Evolutionary conservation across 176 grass and related monocot genomes (phyloP), one percentile per base, ranked within the genome.

Genomic region (Olyra latifolia): DNA sequence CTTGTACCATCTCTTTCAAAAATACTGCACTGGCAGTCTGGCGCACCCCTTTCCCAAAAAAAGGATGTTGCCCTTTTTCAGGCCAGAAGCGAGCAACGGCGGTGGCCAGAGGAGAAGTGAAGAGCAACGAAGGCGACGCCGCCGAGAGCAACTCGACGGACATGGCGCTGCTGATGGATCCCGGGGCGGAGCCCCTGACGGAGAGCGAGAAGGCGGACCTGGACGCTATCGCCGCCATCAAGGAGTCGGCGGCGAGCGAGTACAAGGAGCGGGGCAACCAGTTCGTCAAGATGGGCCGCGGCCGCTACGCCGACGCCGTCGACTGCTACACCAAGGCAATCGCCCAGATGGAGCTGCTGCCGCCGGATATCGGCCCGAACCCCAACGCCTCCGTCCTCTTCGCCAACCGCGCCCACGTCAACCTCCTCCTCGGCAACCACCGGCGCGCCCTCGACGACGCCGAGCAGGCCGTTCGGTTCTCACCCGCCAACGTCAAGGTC

Each of bases 91-190:
- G 52, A 55, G 19, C 32, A 35, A 70, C 59, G 58, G 58, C 86
- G 75, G 73, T 65, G 65, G 48, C 16, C 50, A 47, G 24, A 32
- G 22, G 13, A 14, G 32, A 62, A 10, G 47, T 22, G 39, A 56
- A 27, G 19, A 65, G 19, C 67, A 58, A 24, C 68, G 25, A 46
- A 67, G 49, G 57, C 54, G 43, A 8, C 15, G 25, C 47, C 23
- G 56, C 14, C 14, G 20, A 42, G 29, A 59, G 53, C 60, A 70
- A 29, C 35, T 63, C 50, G 35, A 49, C 64, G 19, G 66, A 10
- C 62, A 98, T 95, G 95, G 92, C 95, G 60, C 80, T 95, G 55
- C 83, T 85, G 78, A 95, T 98, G 95, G 92, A 95, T 47, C 74
- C 74, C 59, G 95, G 86, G 27, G 77, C 78, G 1, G 71, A 87